Evolutionary conservation across 257 asterid genomes (phyloP).

Genomic region (Primulina tabacum): DNA sequence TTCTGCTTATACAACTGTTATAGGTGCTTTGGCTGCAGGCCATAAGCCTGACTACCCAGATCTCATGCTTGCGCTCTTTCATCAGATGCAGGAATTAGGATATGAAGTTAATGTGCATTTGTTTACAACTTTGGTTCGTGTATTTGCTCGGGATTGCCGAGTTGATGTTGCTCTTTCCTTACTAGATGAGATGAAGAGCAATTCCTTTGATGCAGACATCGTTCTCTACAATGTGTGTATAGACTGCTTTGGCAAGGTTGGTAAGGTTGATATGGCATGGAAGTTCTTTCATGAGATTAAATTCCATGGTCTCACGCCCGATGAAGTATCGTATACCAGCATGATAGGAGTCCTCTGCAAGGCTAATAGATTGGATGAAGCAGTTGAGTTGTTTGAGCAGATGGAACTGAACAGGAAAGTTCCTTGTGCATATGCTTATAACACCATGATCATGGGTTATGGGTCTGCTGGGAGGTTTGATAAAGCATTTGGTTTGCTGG

Average conservation of each 20-base stretch:
- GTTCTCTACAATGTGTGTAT: slow-evolving; percentile 93
- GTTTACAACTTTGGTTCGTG: slow-evolving; percentile 78
- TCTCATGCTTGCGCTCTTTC: slow-evolving; percentile 77
- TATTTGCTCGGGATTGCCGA: slow-evolving; percentile 76
- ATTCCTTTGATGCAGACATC: slow-evolving; percentile 67
- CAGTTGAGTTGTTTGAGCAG: slow-evolving; percentile 78
- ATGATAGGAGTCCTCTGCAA: slow-evolving; percentile 91
- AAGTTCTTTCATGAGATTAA: slow-evolving; percentile 89
- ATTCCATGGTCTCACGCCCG: slow-evolving; percentile 63
- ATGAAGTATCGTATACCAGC: slow-evolving; percentile 87
- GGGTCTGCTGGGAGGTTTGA: slow-evolving; percentile 80
- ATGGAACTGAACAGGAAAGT: slow-evolving; percentile 68
- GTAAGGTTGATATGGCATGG: slow-evolving; percentile 93
- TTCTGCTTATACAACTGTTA: slow-evolving; percentile 89
- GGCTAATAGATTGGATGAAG: slow-evolving; percentile 62
- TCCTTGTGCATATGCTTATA: slow-evolving; percentile 96
- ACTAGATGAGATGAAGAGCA: slow-evolving; percentile 83
- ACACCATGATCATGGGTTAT: slow-evolving; percentile 95
- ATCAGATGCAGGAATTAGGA: slow-evolving; percentile 90
- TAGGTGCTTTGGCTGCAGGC: slow-evolving; percentile 68
- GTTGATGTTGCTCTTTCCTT: slow-evolving; percentile 86
- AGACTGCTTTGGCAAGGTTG: slow-evolving; percentile 87
- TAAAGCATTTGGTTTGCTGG: slow-evolving; percentile 77
- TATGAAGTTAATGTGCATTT: slow-evolving; percentile 81
- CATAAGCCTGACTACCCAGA: slow-evolving; percentile 56